These are phyloP conservation scores for Pseudovirgaria hyperparasitica DNA, from an alignment of 2,329 filamentous ascomycete species.

Conservation along the genomic window DNA sequence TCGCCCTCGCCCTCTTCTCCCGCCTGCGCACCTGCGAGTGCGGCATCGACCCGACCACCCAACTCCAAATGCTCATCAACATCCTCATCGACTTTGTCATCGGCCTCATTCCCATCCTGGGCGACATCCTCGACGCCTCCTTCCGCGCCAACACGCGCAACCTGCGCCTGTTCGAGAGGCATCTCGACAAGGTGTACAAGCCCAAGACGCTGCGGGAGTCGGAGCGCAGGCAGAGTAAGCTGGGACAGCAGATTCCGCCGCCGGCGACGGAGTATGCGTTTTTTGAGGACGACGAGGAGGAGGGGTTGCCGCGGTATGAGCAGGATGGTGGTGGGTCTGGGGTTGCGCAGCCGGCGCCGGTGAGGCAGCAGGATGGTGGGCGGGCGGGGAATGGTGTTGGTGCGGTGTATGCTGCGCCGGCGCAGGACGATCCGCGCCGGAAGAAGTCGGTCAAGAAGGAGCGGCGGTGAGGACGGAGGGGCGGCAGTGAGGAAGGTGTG, in stretches of 20 bases:
- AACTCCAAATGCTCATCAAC: conserved; percentile 67
- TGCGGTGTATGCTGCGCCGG: no score
- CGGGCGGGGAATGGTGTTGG: background rate
- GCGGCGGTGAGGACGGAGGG: no score
- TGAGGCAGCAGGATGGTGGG: no score
- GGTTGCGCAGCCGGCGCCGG: no score
- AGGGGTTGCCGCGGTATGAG: no score
- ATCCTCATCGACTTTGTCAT: conserved; percentile 61
- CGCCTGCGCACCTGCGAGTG: conserved; percentile 64
- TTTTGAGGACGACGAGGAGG: no score
- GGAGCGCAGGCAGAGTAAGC: conserved; percentile 8
- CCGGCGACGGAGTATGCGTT: no score
- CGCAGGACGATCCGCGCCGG: no score
- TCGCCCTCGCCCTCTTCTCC: conserved; percentile 64
- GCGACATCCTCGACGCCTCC: conserved; percentile 61
- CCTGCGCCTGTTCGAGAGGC: conserved; percentile 53
- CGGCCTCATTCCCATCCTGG: conserved; percentile 61
- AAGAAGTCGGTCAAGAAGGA: no score
- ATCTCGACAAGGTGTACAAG: conserved; percentile 56
- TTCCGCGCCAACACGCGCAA: conserved; percentile 70
- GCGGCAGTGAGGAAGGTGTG: no score
- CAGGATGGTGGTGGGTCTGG: no score
- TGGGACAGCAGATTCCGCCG: no score
- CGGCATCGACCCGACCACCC: conserved; percentile 51
- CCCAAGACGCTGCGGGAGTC: conserved; percentile 19